Conservation (phyloP, 495 filamentous ascomycete genomes). For the Penicillium odoratum region DNA sequence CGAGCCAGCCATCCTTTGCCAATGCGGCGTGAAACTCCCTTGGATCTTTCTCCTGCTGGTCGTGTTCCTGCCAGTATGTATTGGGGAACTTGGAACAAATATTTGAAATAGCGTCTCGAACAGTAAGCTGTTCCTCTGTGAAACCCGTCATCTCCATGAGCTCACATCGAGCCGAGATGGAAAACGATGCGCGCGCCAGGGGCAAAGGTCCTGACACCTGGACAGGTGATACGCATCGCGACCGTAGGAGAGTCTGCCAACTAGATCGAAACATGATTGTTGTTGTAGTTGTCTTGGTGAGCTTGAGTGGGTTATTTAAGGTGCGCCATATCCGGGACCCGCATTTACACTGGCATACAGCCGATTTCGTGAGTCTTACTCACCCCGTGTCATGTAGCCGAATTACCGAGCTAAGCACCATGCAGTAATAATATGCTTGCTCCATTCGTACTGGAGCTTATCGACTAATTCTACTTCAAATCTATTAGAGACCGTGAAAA, state of each 20-base stretch:
- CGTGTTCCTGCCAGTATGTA: slow-evolving; percentile 69
- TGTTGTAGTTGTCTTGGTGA: background rate
- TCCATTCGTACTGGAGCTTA: no score
- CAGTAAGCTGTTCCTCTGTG: slow-evolving; percentile 67
- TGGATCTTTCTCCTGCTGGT: slow-evolving; percentile 67
- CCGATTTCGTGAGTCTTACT: background rate
- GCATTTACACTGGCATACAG: background rate
- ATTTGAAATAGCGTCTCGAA: slow-evolving; percentile 66
- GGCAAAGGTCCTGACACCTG: background rate
- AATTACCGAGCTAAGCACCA: slow-evolving; percentile 18
- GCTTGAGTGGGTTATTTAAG: background rate
- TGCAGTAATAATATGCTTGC: background rate
- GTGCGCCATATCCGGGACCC: background rate
- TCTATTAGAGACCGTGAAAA: no score
- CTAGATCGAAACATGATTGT: slow-evolving; percentile 21
- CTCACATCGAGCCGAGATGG: slow-evolving; percentile 28
- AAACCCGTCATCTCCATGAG: slow-evolving; percentile 75
- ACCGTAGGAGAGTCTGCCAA: slow-evolving; percentile 14
- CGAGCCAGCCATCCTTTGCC: slow-evolving; percentile 80
- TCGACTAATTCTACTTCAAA: no score
- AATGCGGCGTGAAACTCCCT: slow-evolving; percentile 71
- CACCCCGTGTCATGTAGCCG: slow-evolving; percentile 9
- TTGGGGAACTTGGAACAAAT: slow-evolving; percentile 65
- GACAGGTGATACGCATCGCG: slow-evolving; percentile 3
- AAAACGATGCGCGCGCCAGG: slow-evolving; percentile 22